Base-by-base conservation (phyloP, 108 stramenopile species). In the Cyclotella baltica region DNA sequence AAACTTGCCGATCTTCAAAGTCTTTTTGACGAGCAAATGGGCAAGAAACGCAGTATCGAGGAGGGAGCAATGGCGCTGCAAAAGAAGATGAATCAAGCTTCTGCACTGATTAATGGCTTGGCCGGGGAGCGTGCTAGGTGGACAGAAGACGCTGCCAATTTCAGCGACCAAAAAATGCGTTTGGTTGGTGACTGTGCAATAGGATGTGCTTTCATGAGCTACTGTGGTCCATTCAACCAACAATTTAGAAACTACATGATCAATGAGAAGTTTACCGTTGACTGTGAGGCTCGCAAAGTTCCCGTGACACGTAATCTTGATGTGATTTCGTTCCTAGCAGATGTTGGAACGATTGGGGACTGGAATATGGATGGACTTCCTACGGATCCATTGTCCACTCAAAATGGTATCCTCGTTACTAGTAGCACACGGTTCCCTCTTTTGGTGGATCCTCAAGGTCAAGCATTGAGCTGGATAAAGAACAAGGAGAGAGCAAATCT, bases 331-430 rank as follows among this genome's bases (percentile, higher is more conserved):
- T 96, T 97, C 77, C 88, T 97, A 8, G 95, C 90, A 15, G 95
- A 96, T 72, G 81, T 91, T 19, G 93, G 91, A 0, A 95, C 93
- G 36, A 89, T 95, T 43, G 93, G 95, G 55, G 96, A 97, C 67
- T 97, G 95, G 95, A 92, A 90, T 76, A 87, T 95, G 75, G 75
- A 97, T 61, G 96, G 96, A 15, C 73, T 97, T 20, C 96, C 96
- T 11, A 92, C 92, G 19, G 95, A 96, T 70, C 91, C 95, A 11
- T 90, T 97, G n/a, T 89, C 87, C 8, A 93, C 85, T 35, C 93
- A 97, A 71, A 97, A 97, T 83, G 96, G 96, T 35, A 97, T 97
- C 62, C 81, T 97, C 51, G 96, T 97, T 27, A 97, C 96, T n/a
- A 91, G 81, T 29, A 91, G 87, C 30, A 91, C 90, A 47, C 83